Evolutionary conservation across 345 rosid genomes (phyloP), one percentile per base, ranked within the genome.

Genomic region (Citrus australasica): DNA sequence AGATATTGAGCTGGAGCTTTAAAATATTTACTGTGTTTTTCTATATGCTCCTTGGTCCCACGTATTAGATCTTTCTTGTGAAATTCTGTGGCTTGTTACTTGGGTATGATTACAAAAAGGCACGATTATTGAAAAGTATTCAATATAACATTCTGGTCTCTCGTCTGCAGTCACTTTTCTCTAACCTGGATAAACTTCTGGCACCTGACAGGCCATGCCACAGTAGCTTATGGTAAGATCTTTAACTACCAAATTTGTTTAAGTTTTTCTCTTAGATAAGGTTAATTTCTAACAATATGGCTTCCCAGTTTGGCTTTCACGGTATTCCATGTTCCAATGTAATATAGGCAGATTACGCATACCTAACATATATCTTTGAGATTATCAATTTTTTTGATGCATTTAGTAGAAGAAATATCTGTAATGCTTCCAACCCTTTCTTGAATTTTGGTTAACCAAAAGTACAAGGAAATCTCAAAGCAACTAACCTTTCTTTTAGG

Each of bases 141-240:
- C 80, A 75, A 83, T 69, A 74, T 72, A 42, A 24, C 71, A 40
- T 71, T 62, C 25, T 81, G 76, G 62, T 48, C 48, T 73, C 82
- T 79, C 56, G 59, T 69, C 33, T 85, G 91, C 96, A 97, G 99
- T 81, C 94, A 48, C 87, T 94, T 58, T 91, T 94, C 82, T 85
- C 90, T 25, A 91, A 86, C 83, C 77, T 94, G 89, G 99, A 97
- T 85, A 87, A 84, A 82, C 83, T 93, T 80, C 83, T 94, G 56
- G 98, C 97, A 35, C 98, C 98, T 38, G 90, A 97, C 81, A 87
- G 83, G 78, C 98, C 98, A 78, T 94, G 99, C 82, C 97, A 94
- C 85, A 80, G 90, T 86, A 88, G 93, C 87, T 87, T 97, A 88
- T 97, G 98, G 98, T 97, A 87, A 84, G 85, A 72, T 46, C 56